These are phyloP conservation scores for Asparagopsis taxiformis DNA, from an alignment of 31 red algal species.

Conservation along the genomic window DNA sequence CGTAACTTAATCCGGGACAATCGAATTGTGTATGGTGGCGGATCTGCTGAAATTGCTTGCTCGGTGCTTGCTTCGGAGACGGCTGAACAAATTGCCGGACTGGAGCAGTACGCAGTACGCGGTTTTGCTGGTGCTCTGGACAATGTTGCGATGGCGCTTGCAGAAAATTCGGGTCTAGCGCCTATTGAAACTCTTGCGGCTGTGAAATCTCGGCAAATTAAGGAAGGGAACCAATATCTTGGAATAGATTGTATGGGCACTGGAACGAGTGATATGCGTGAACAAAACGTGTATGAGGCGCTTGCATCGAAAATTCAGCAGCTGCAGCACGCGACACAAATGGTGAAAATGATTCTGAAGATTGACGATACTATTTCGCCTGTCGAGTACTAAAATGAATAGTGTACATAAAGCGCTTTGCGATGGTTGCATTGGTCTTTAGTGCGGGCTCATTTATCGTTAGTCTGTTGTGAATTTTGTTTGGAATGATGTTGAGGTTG, in stretches of 20 bases:
- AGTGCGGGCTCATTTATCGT: neutral
- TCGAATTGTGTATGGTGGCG: constrained; percentile 98
- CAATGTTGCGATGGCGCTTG: constrained; percentile 88
- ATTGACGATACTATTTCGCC: constrained; percentile 94
- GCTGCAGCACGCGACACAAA: constrained; percentile 92
- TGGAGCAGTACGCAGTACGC: constrained; percentile 94
- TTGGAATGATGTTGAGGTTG: constrained; percentile 4
- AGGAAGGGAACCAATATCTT: constrained; percentile 76
- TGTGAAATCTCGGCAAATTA: constrained; percentile 85
- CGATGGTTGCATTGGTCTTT: neutral
- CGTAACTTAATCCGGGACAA: constrained; percentile 96
- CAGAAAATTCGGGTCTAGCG: constrained; percentile 93
- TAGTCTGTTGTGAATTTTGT: constrained; percentile 15
- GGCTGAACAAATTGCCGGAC: constrained; percentile 82
- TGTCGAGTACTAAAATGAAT: constrained; percentile 36
- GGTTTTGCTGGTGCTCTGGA: constrained; percentile 95
- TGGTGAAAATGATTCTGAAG: constrained; percentile 99
- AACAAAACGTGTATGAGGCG: constrained; percentile 97
- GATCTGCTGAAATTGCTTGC: constrained; percentile 94
- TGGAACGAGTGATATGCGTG: constrained; percentile 96
- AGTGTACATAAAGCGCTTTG: neutral
- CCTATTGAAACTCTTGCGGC: constrained; percentile 85
- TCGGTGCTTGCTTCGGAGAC: constrained; percentile 79
- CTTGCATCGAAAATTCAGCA: constrained; percentile 94
- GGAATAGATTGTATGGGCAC: constrained; percentile 93